phyloP scores from a whole-genome alignment of 257 asterid species.

The Thymus quinquecostatus region DNA sequence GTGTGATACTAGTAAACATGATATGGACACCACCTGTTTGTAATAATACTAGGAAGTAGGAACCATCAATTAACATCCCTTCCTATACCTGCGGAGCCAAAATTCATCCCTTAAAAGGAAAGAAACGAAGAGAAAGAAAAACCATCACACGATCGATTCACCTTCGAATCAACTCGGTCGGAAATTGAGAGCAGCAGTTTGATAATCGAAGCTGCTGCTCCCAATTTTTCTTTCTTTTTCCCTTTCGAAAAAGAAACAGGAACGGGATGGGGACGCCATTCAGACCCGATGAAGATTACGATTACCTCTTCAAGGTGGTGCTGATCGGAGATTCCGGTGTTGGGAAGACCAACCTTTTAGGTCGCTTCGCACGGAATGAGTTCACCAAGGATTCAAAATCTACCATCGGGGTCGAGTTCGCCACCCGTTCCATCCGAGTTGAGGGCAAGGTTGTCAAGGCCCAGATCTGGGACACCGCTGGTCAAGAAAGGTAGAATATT shows the following conservation, averaged over 20 bases:
- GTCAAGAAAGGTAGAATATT: conserved; percentile 66
- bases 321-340: conserved; percentile 89
- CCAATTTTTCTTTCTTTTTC: not conserved
- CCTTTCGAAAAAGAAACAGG: not conserved
- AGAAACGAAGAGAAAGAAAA: not conserved
- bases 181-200: not conserved
- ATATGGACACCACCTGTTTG: no score
- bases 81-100: not conserved
- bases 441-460: conserved; percentile 79
- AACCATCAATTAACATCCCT: not conserved
- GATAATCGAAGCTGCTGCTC: not conserved
- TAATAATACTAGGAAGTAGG: no score
- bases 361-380: conserved; percentile 73
- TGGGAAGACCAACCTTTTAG: conserved; percentile 76
- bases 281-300: conserved; percentile 84
- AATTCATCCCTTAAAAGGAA: not conserved
- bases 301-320: conserved; percentile 78
- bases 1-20: no score
- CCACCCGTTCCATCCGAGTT: conserved; percentile 73
- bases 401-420: conserved; percentile 83
- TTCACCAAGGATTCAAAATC: conserved; percentile 79
- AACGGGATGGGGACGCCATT: conserved; percentile 52
- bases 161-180: not conserved
- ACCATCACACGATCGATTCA: not conserved
- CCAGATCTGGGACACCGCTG: conserved; percentile 93